A percentile compares a stretch with the other conserved stretches of the same genome.
Evolutionary conservation across 129 eudicot species (phyloP).

Genomic region (Escallonia herrerae): DNA sequence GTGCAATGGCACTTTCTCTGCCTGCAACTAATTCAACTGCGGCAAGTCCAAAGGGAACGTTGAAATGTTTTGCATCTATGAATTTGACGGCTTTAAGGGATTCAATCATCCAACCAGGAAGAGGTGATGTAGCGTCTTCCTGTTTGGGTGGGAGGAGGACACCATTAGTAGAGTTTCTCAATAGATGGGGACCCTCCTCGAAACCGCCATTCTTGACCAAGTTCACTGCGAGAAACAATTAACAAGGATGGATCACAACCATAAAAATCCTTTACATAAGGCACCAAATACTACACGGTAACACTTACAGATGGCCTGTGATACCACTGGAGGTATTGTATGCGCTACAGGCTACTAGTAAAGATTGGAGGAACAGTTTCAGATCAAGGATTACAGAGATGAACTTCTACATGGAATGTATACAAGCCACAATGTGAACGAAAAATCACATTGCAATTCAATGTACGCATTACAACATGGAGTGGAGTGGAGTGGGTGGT

Average conservation of each 20-base stretch:
- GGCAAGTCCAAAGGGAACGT: slow-evolving; percentile 51
- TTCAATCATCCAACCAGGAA: slow-evolving; percentile 90
- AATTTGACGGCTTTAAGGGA: slow-evolving; percentile 83
- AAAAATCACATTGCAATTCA: too few species aligned
- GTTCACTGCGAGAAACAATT: slow-evolving; percentile 37
- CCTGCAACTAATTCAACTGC: slow-evolving; percentile 92
- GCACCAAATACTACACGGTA: background rate
- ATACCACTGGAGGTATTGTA: too few species aligned
- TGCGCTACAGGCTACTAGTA: too few species aligned
- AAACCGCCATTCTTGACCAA: slow-evolving; percentile 71
- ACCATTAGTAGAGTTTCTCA: slow-evolving; percentile 59
- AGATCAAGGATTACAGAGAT: background rate
- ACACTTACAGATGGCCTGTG: background rate
- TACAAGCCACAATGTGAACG: too few species aligned
- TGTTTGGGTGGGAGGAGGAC: slow-evolving; percentile 80
- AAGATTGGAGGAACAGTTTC: too few species aligned
- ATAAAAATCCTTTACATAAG: background rate
- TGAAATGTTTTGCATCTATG: slow-evolving; percentile 62
- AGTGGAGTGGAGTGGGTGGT: too few species aligned
- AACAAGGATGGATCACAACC: background rate
- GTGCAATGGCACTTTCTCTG: slow-evolving; percentile 83
- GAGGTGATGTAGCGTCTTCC: slow-evolving; percentile 68
- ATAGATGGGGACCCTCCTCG: slow-evolving; percentile 72
- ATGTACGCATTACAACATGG: too few species aligned
- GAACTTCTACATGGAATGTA: background rate